Conservation (phyloP, 768 basidiomycete genomes). For the Tricholoma matsutake region DNA sequence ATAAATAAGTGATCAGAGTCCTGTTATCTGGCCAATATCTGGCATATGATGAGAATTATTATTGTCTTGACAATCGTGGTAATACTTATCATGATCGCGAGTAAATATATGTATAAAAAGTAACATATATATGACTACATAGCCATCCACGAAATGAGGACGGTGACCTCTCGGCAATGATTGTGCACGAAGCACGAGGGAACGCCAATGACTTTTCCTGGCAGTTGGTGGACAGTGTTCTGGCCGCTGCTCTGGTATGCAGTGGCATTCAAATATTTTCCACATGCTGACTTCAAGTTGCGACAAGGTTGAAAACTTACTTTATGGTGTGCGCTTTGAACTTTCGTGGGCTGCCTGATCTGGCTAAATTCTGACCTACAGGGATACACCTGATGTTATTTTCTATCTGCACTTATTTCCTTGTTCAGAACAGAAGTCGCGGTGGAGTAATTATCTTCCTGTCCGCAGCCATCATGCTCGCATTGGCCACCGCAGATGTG, state of each 20-base stretch:
- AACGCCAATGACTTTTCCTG: neutral
- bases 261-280: neutral
- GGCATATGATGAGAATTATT: too few relatives aligned
- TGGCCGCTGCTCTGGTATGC: neutral
- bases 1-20: too few relatives aligned
- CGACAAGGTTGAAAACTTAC: slow-evolving; percentile 2
- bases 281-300: too few relatives aligned
- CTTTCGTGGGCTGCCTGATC: neutral
- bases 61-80: neutral
- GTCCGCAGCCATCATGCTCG: neutral
- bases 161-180: neutral
- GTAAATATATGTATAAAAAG: too few relatives aligned
- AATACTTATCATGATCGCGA: too few relatives aligned
- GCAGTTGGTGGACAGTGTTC: neutral
- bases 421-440: neutral
- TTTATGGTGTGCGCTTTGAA: slow-evolving; percentile 6
- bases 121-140: too few relatives aligned
- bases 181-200: neutral
- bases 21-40: too few relatives aligned
- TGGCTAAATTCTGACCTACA: neutral
- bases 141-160: neutral
- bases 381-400: slow-evolving; percentile 6
- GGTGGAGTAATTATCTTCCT: neutral
- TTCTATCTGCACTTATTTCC: slow-evolving; percentile 3
- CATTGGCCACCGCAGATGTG: slow-evolving; percentile 6